phyloP scores from a whole-genome alignment of 805 yeast species.

The Scheffersomyces ergatensis region DNA sequence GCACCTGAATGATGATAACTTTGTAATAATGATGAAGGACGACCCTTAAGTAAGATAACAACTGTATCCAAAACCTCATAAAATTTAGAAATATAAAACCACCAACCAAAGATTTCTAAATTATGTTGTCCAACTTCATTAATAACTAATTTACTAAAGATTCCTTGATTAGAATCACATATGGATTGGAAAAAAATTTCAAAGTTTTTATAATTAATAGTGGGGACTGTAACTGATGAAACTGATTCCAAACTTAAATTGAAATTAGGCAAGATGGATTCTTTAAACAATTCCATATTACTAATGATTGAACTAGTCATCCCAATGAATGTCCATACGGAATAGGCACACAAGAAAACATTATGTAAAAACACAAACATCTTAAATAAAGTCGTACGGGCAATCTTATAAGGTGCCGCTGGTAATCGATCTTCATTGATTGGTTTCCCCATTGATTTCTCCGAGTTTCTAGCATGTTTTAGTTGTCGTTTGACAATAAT shows the following conservation, averaged over 20 bases:
- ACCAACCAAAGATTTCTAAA: constrained; percentile 57
- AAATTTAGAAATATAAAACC: constrained; percentile 68
- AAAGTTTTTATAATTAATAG: constrained; percentile 13
- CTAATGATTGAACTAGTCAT: constrained; percentile 51
- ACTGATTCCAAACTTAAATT: constrained; percentile 1
- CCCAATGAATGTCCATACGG: constrained; percentile 70
- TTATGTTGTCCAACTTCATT: constrained; percentile 24
- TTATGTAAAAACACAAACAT: constrained; percentile 60
- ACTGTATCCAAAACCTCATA: constrained; percentile 71
- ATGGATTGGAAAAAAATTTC: constrained; percentile 59
- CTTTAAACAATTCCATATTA: constrained; percentile 27
- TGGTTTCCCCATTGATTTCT: neutral
- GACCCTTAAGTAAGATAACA: constrained; percentile 65
- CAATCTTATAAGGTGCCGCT: constrained; percentile 52
- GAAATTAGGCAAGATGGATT: constrained; percentile 7
- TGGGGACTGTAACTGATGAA: constrained; percentile 1
- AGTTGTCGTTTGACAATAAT: constrained; percentile 46
- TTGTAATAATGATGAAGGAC: constrained; percentile 63
- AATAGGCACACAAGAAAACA: constrained; percentile 59
- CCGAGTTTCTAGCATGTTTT: constrained; percentile 10
- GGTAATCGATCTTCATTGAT: constrained; percentile 25
- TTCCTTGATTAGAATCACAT: constrained; percentile 59
- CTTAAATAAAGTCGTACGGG: constrained; percentile 47
- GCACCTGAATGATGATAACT: constrained; percentile 80
- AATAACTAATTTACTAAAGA: constrained; percentile 36